Conservation (phyloP, 192 early-diverging fungal species). For the Linnemannia zychae region DNA sequence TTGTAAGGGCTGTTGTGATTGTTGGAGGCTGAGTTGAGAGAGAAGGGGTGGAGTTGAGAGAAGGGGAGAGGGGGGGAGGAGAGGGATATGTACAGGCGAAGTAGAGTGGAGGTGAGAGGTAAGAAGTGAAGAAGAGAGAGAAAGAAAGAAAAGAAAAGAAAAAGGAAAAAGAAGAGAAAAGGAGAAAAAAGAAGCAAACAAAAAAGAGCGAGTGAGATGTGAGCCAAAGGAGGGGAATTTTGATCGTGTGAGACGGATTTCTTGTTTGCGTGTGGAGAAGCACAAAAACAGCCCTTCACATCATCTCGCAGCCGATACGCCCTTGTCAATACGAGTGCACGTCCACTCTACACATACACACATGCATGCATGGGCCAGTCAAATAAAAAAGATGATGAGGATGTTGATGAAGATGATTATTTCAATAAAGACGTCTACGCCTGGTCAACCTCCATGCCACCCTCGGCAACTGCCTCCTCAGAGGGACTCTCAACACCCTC, state of each 20-base stretch:
- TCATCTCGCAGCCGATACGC: neutral
- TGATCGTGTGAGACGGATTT: conserved; percentile 1
- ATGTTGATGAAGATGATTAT: neutral
- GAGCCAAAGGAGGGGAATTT: neutral
- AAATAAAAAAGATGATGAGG: neutral
- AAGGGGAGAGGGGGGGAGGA: too few species aligned
- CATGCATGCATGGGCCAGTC: neutral
- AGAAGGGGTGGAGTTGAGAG: too few species aligned
- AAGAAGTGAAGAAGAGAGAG: neutral
- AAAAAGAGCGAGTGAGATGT: neutral
- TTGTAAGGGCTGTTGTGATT: too few species aligned
- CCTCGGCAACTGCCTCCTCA: neutral
- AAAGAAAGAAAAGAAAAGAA: neutral
- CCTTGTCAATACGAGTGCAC: too few species aligned
- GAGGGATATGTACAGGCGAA: neutral
- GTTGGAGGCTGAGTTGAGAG: too few species aligned
- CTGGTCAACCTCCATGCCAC: conserved; percentile 30
- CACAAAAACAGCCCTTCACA: neutral
- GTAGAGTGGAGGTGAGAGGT: neutral
- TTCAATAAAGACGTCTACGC: neutral
- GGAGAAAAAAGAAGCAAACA: neutral
- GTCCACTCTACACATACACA: neutral
- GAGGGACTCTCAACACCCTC: conserved; percentile 21
- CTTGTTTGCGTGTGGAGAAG: neutral
- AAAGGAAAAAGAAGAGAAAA: neutral